A percentile compares a stretch with the other conserved stretches of the same genome.
Evolutionary conservation across 306 rosid genomes (phyloP).

Genomic region (Adenanthera pavonina): DNA sequence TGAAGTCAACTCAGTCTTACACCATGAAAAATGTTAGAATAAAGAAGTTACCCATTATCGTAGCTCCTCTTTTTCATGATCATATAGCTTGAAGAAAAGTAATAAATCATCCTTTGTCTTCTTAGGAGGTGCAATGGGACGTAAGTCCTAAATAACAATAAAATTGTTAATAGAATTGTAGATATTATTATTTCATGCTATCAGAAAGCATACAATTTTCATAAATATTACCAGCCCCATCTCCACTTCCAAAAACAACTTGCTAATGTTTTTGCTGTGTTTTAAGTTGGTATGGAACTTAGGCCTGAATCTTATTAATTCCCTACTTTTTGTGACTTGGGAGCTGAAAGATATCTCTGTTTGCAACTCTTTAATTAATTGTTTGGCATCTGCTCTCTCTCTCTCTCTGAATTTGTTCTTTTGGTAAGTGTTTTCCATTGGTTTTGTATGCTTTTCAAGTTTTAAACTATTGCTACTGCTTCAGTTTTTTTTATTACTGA

Average conservation of each 20-base stretch:
- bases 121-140: conserved; percentile 45
- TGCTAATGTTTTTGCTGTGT: too few species aligned
- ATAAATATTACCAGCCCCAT: conserved; percentile 44
- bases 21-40: not conserved
- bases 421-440: too few species aligned
- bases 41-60: conserved; percentile 41
- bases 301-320: too few species aligned
- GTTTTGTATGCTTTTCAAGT: too few species aligned
- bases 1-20: conserved; percentile 14
- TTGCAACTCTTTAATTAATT: too few species aligned
- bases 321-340: too few species aligned
- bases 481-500: too few species aligned
- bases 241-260: conserved; percentile 49
- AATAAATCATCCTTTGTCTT: conserved; percentile 52
- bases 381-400: too few species aligned
- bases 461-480: too few species aligned
- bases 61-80: conserved; percentile 53
- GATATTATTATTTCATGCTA: not conserved
- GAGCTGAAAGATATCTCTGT: too few species aligned
- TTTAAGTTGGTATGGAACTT: too few species aligned
- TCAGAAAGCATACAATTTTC: conserved; percentile 11
- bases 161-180: conserved; percentile 31
- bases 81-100: conserved; percentile 54
- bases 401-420: too few species aligned
- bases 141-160: conserved; percentile 40